Evolutionary conservation across 1,284 basidiomycete species (phyloP).

Genomic region (Ustilago trichophora): DNA sequence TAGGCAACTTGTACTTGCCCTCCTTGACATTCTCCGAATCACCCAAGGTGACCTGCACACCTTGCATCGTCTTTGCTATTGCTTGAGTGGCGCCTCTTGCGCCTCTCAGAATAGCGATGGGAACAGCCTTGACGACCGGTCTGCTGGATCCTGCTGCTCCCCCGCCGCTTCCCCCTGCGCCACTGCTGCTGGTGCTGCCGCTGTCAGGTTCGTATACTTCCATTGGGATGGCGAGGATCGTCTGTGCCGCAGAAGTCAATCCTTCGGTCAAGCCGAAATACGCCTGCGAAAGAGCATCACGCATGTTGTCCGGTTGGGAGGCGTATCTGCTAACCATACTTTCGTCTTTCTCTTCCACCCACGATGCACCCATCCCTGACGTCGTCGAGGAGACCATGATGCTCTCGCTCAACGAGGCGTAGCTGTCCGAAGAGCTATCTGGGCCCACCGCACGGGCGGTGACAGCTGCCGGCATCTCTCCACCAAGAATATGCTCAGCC

Average conservation of each 20-base stretch:
- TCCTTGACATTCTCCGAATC: constrained; percentile 49
- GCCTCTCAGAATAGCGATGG: constrained; percentile 92
- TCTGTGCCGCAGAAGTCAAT: constrained; percentile 91
- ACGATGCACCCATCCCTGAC: neutral
- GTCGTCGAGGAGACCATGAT: constrained; percentile 18
- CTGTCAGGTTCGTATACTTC: constrained; percentile 85
- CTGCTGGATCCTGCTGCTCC: constrained; percentile 1
- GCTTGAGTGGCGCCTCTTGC: constrained; percentile 97
- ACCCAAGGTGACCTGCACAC: constrained; percentile 78
- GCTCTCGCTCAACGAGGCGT: constrained; percentile 27
- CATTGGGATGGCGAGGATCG: constrained; percentile 97
- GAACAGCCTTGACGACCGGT: constrained; percentile 92
- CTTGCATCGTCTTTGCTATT: constrained; percentile 90
- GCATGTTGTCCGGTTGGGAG: constrained; percentile 82
- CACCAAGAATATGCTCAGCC: constrained; percentile 87
- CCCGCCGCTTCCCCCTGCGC: constrained; percentile 53
- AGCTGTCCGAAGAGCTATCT: constrained; percentile 30
- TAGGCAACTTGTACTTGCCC: constrained; percentile 56
- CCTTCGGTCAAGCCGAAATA: constrained; percentile 77
- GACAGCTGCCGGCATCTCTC: constrained; percentile 71
- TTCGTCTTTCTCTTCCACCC: constrained; percentile 1
- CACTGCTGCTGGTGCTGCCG: too few relatives aligned
- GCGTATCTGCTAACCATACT: constrained; percentile 81
- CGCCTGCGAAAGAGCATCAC: constrained; percentile 87
- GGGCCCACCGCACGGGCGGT: constrained; percentile 73